Base-by-base conservation (phyloP, 352 stramenopile species). In the Blastocystis sp. region DNA sequence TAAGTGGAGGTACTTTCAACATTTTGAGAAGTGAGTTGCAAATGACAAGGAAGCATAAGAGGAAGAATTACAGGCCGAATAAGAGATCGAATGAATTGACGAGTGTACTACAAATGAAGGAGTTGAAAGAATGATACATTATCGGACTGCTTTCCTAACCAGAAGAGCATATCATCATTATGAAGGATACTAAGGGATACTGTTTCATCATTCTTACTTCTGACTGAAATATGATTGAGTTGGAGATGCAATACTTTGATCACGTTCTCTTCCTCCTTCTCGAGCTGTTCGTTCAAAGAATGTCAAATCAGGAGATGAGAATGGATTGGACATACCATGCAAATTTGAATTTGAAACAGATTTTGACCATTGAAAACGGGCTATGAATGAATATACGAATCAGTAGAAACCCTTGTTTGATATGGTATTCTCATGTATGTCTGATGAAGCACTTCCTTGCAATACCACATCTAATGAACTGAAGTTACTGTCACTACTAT, bases 81-180 rank as follows among this genome's bases (percentile, higher is more conserved):
- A 32, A 83, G 19, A 0, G 71, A 83, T 16, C 71, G 71, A 32
- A 43, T 66, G 71, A 83, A 83, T 21, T 66, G 71, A 11, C 29
- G 29, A 29, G 27, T 46, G 21, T 83, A 83, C 71, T 83, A 65
- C 0, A n/a, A 4, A 27, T 52, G 0, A 35, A 14, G 19, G 21
- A n/a, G 46, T 16, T 59, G 21, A 12, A 37, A 4, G 49, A 65
- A 83, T 67, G 49, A 42, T 35, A 77, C 65, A 19, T 63, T 83
- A 37, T 63, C 71, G 35, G 57, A 65, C 5, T 83, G 35, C 27
- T 46, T 14, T 4, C 51, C 51, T 9, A 51, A 42, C 71, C 71
- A 83, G 35, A 65, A 83, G 0, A 63, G 19, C 27, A 83, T 83
- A 43, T 83, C 71, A 49, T 83, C 71, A 42, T 83, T 67, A 43